Base-by-base conservation (phyloP, 2,329 filamentous ascomycete species). In the Orbilia ellipsospora region DNA sequence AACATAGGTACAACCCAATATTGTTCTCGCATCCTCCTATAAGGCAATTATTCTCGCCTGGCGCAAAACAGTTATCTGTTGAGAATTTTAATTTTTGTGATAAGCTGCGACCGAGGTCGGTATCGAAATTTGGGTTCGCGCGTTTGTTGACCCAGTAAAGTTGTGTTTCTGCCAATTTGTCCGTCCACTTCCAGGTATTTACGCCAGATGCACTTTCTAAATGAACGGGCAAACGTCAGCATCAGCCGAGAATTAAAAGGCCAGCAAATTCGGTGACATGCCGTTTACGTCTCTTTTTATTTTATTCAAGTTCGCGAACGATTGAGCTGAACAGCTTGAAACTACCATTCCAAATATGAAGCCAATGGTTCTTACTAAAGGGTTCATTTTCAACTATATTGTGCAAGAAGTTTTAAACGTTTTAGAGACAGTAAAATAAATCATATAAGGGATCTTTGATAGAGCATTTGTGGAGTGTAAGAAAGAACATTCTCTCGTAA, bases 1-100 rank as follows among this genome's bases (percentile, higher is more conserved):
- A 63, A 20, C 67, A 72, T 16, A 72, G 28, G 28, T 72, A 72
- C 2, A 72, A 16, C 13, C 67, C 67, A 1, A 72, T 57, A 7
- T 26, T 18, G 0, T 42, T 13, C 12, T 60, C 20, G 23, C 67
- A 65, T 4, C 28, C 60, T 6, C 45, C 67, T 12, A 72, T 65
- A 1, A 64, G 10, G 20, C 67, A 60, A 23, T 40, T 52, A 3
- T 63, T 63, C 18, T 64, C 54, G 2, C 28, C 26, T 36, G 64
- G 40, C 7, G 44, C 60, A 5, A 18, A 15, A 18, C 67, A 72
- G 12, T 36, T 12, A 0, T 45, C 7, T 6, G 13, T 15, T 1
- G 60, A 44, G 31, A 4, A 36, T 16, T 45, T 52, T 10, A 72
- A 1, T 8, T 10, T 59, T 12, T 28, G 16, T 8, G 52, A 50